Evolutionary conservation across 1,139 yeast genomes (phyloP), one percentile per base, ranked within the genome.

Genomic region (Zygotorulaspora mrakii): DNA sequence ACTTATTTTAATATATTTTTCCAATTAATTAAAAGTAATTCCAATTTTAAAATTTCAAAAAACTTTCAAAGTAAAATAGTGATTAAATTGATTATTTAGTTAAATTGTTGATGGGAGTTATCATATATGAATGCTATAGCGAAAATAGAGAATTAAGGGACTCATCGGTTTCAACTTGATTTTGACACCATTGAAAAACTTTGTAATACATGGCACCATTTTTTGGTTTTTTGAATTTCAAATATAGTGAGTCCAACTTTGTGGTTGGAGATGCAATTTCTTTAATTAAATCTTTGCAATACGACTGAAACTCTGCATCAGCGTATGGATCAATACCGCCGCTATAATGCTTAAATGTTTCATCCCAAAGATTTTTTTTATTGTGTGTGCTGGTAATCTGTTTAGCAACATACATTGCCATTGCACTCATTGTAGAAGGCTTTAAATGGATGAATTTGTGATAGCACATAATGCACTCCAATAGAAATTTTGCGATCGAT

Each of bases 371-470:
- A 13, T 68, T 62, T 49, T 81, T 74, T 2, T 39, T 29, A 21
- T 52, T 39, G 29, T 47, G 42, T 7, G 40, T 33, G 28, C 73
- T 75, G 51, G 85, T 71, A 59, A 88, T 83, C 50, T 73, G 71
- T 52, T 95, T 73, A n/a, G 96, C 82, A 35, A 88, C 71, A 60
- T 76, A 84, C 96, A 89, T 88, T 32, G 96, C 86, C 41, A 94
- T 79, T 2, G 96, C 96, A 21, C 95, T 79, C 53, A 89, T 77
- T 47, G 80, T 71, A n/a, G 95, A 83, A 10, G 96, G 96, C 46
- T 76, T 72, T 57, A 73, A 71, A 17, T 84, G 82, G 54, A 88
- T 73, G 58, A 89, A 82, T 52, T 77, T 76, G 61, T 84, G 83
- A 59, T 86, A 96, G 47, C 88, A 77, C 35, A 82, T 72, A 13